These are phyloP conservation scores for Cladosporium oxysporum DNA, from an alignment of 2,329 filamentous ascomycete genomes.

Conservation along the genomic window DNA sequence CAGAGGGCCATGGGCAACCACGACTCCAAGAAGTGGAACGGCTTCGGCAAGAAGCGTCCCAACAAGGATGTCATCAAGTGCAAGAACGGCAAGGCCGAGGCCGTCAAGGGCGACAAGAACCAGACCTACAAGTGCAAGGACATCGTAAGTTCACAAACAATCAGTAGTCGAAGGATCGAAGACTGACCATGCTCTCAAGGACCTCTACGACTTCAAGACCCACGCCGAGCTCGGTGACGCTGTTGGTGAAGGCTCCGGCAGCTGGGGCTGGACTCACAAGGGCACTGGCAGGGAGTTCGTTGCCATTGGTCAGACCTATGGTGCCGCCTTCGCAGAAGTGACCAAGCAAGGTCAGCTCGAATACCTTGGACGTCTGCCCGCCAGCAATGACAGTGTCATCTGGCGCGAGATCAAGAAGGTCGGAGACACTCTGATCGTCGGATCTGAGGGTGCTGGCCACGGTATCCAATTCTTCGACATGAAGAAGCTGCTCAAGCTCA, in stretches of 20 bases:
- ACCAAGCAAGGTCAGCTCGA: conserved; percentile 51
- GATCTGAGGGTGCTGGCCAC: conserved; percentile 51
- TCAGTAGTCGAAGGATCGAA: background rate
- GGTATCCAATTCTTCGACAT: conserved; percentile 66
- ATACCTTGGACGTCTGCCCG: conserved; percentile 57
- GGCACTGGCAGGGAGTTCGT: conserved; percentile 57
- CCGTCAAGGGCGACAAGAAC: conserved; percentile 48
- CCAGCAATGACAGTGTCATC: conserved; percentile 48
- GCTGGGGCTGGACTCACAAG: conserved; percentile 57
- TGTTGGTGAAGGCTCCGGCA: conserved; percentile 47
- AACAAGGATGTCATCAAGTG: conserved; percentile 36
- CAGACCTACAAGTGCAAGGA: conserved; percentile 51
- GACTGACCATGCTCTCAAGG: conserved; percentile 36
- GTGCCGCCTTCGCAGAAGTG: conserved; percentile 57
- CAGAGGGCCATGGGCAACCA: conserved; percentile 26
- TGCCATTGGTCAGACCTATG: conserved; percentile 57
- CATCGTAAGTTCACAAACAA: conserved; percentile 29
- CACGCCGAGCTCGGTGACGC: conserved; percentile 56
- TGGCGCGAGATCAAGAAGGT: conserved; percentile 57
- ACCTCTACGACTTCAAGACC: conserved; percentile 58
- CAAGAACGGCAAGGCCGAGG: conserved; percentile 47
- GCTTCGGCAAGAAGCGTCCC: conserved; percentile 21
- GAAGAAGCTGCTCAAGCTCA: conserved; percentile 55
- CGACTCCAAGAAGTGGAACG: conserved; percentile 25
- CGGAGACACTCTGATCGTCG: conserved; percentile 48